A percentile compares a stretch with the other conserved stretches of the same genome.
These are phyloP conservation scores for Colletotrichum sojae DNA, from an alignment of 2,329 filamentous ascomycete genomes.

Conservation along the genomic window DNA sequence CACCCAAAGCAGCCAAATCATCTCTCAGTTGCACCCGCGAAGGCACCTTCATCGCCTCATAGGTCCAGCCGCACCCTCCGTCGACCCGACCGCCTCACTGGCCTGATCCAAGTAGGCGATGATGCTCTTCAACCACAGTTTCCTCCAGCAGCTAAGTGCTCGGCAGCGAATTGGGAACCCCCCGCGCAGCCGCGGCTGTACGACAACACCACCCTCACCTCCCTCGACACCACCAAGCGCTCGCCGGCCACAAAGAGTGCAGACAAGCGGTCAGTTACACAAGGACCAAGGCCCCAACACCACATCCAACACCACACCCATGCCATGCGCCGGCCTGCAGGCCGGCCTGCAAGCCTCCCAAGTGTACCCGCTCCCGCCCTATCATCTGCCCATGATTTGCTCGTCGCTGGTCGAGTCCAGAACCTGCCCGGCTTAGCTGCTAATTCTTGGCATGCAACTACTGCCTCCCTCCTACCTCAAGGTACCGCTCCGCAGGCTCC, in stretches of 20 bases:
- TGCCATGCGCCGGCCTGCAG: slow-evolving; percentile 19
- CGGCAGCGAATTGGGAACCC: slow-evolving; percentile 31
- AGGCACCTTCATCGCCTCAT: slow-evolving; percentile 18
- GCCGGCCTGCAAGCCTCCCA: slow-evolving; percentile 6
- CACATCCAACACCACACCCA: slow-evolving; percentile 7
- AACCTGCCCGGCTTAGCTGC: slow-evolving; percentile 8
- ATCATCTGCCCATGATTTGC: slow-evolving; percentile 13
- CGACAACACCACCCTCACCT: slow-evolving; percentile 7
- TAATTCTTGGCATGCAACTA: slow-evolving; percentile 16
- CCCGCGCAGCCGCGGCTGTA: slow-evolving; percentile 29
- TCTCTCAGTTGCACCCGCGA: slow-evolving; percentile 8
- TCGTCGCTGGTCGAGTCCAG: neutral
- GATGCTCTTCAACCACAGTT: neutral
- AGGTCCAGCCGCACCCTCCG: neutral
- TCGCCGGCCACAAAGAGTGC: slow-evolving; percentile 9
- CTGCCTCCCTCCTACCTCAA: slow-evolving; percentile 2
- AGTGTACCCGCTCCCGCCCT: slow-evolving; percentile 12
- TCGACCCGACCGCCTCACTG: slow-evolving; percentile 10
- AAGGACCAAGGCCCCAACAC: slow-evolving; percentile 13
- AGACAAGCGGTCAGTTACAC: slow-evolving; percentile 25
- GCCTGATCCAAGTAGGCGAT: neutral
- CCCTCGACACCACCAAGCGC: slow-evolving; percentile 9
- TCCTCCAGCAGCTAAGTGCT: neutral
- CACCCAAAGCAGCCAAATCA: neutral
- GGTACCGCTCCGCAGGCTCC: neutral